These are phyloP conservation scores for Aureobasidium pullulans DNA, from an alignment of 2,329 filamentous ascomycete species.

Conservation along the genomic window DNA sequence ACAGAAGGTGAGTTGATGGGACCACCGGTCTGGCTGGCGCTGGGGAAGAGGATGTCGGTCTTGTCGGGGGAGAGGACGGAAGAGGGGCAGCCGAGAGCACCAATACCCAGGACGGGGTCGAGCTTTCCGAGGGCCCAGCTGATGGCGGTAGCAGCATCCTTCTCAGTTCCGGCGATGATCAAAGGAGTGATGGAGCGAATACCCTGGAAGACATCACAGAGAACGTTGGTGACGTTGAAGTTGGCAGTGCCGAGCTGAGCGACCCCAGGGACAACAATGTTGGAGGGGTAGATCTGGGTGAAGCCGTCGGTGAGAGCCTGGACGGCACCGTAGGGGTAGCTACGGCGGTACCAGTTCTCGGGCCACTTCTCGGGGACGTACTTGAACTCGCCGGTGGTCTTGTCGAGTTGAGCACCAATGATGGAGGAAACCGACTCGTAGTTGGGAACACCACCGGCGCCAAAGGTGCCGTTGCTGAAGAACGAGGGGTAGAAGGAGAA, in stretches of 20 bases:
- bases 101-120: constrained; percentile 22
- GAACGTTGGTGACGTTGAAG: constrained; percentile 24
- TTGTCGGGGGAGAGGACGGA: constrained; percentile 22
- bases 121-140: constrained; percentile 28
- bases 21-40: constrained; percentile 24
- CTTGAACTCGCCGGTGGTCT: constrained; percentile 22
- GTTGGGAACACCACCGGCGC: constrained; percentile 29
- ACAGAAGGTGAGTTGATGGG: constrained; percentile 23
- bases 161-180: constrained; percentile 21
- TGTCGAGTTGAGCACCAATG: constrained; percentile 22
- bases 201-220: constrained; percentile 30
- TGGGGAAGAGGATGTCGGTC: constrained; percentile 22
- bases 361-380: constrained; percentile 26
- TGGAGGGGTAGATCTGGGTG: constrained; percentile 27
- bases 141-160: constrained; percentile 20
- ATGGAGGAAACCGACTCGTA: constrained; percentile 26
- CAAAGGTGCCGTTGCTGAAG: constrained; percentile 32
- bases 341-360: constrained; percentile 24
- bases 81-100: constrained; percentile 28
- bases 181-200: constrained; percentile 31
- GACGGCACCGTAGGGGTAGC: constrained; percentile 23
- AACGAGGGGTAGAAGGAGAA: constrained; percentile 26
- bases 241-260: constrained; percentile 28
- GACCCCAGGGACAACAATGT: constrained; percentile 25
- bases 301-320: constrained; percentile 28